Evolutionary conservation across 345 rosid species (phyloP).

Genomic region (Tarenaya hassleriana): DNA sequence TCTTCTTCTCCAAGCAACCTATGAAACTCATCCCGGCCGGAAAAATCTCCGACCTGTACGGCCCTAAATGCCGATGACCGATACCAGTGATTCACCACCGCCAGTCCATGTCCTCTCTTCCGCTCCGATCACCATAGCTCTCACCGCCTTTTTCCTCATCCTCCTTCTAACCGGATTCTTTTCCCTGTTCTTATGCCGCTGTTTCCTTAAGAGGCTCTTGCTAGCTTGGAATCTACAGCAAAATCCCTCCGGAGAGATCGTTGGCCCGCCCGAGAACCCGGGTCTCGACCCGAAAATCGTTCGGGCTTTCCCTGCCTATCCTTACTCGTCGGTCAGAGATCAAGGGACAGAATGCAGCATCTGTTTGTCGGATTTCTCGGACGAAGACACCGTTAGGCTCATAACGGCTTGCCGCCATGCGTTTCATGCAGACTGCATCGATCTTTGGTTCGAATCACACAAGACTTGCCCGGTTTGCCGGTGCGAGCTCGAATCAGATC

Average conservation of each 20-base stretch:
- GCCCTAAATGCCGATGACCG: conserved; percentile 19
- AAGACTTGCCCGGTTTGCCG: conserved; percentile 93
- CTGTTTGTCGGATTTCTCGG: conserved; percentile 66
- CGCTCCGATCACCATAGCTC: conserved; percentile 39
- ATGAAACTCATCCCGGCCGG: not conserved
- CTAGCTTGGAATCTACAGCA: conserved; percentile 33
- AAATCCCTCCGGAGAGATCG: conserved; percentile 32
- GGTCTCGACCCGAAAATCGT: conserved; percentile 61
- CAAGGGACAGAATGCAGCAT: conserved; percentile 69
- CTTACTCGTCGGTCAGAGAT: conserved; percentile 43
- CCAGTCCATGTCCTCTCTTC: conserved; percentile 9
- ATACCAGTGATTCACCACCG: conserved; percentile 5
- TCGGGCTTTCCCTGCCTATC: conserved; percentile 50
- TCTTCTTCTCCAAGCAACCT: conserved; percentile 12
- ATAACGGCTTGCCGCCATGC: conserved; percentile 68
- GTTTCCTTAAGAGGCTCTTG: conserved; percentile 44
- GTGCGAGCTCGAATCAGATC: conserved; percentile 44
- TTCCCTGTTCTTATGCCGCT: conserved; percentile 51
- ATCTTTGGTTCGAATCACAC: conserved; percentile 73
- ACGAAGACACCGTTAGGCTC: conserved; percentile 59
- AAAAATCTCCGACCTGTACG: conserved; percentile 10
- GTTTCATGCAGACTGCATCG: conserved; percentile 75
- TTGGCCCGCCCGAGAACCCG: conserved; percentile 8
- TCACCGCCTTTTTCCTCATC: conserved; percentile 46
- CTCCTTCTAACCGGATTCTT: conserved; percentile 53